Base-by-base conservation (phyloP, 768 basidiomycete species). In the Podaxis sp. region DNA sequence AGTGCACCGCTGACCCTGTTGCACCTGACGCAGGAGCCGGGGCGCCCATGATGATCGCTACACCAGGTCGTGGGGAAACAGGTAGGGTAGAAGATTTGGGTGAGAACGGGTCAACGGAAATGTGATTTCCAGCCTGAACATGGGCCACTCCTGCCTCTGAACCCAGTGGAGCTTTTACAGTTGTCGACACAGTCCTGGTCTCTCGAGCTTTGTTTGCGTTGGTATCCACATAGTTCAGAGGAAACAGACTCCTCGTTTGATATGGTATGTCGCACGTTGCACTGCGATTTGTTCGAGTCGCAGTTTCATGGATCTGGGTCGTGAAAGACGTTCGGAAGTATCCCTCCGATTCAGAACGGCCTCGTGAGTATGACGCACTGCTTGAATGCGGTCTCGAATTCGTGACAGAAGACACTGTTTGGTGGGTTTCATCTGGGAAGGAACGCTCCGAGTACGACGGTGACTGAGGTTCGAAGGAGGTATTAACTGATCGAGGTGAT, bases 371-470 rank as follows among this genome's bases (percentile, higher is more conserved):
- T 9, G 54, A 33, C 12, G 47, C n/a, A n/a, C 36, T 56, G 36
- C 27, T 40, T 19, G 15, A 22, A n/a, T 5, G 27, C 11, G 29
- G 17, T n/a, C 36, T 50, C 22, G 46, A 15, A 24, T 17, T 24
- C 24, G 24, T 9, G 12, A 3, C 37, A 13, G 37, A 1, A 13
- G 6, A 1, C 8, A 17, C 17, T 37, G 22, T 25, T 11, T 6
- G 41, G 4, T 52, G n/a, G 19, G 11, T 25, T 13, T 61, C 55
- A 37, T 62, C 61, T 12, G 55, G 22, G 17, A 62, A 40, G 2
- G 61, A 62, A 25, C 9, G 24, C n/a, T 55, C 37, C 24, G 54
- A 56, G 36, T 56, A 62, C 15, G 61, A 43, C 7, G 36, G 60
- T 49, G 60, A 55, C 17, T 56, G 61, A 50, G 43, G 43, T 40